Base-by-base conservation (phyloP, 768 basidiomycete species). In the Podaxis sp. region DNA sequence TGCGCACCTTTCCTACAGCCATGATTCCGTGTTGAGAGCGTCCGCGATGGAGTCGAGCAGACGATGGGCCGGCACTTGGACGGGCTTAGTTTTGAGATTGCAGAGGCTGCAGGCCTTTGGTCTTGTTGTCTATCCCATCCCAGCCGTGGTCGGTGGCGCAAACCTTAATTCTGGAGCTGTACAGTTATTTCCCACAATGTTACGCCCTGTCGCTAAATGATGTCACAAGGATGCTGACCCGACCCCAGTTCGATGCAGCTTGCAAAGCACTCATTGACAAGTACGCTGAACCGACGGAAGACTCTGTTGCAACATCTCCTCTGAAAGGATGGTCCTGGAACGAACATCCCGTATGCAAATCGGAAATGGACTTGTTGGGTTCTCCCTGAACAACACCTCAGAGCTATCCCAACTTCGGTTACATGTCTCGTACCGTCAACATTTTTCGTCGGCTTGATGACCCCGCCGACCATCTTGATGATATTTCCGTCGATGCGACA, bases 1-100 rank as follows among this genome's bases (percentile, higher is more conserved):
- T 24, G 15, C 7, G 63, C 38, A 91, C 91, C 86, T 93, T 93
- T 77, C 91, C 91, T 80, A 94, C 92, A 74, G 91, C 92, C 92
- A 94, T 94, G 68, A 74, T 69, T 82, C 29, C 49, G 61, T 33
- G 27, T 72, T 73, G 66, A 68, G 69, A 74, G 74, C 66, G 70
- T 72, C 68, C 71, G 62, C 73, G 71, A 66, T 71, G 77, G 76
- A 75, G 77, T 78, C 76, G 78, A 75, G 69, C 71, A 68, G 73
- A 69, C 70, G 71, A 72, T 67, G 70, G 72, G 77, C 76, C 78
- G 60, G 46, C 46, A 62, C 61, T 55, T 38, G 54, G 54, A 79
- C 78, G 76, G 80, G 79, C 79, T 72, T 71, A 38, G 72, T 76
- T 81, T 81, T 80, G 70, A 61, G 66, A 68, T 69, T 67, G 65